Evolutionary conservation across 1,139 yeast genomes (phyloP), one percentile per base, ranked within the genome.

Genomic region (Geotrichum restrictum): DNA sequence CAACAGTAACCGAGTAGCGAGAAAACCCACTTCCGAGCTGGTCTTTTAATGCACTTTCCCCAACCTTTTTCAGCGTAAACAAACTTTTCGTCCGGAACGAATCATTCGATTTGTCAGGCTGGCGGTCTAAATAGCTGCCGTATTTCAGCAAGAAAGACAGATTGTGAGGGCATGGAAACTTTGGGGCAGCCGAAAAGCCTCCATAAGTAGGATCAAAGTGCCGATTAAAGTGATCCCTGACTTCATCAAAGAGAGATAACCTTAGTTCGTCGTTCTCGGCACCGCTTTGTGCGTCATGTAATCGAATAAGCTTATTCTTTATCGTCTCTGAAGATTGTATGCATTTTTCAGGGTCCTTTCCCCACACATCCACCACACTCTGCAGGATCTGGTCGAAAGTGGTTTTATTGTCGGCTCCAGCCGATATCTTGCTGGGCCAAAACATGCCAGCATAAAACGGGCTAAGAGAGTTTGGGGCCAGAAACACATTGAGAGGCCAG

Each of bases 401-500:
- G 37, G 36, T 36, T 36, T 43, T 48, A 47, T 48, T n/a, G 18
- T 45, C 11, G 47, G 55, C 31, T 49, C 50, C 27, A 34, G 42
- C 27, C 47, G 37, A 8, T 36, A 45, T 18, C 48, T 54, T 3
- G 58, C 65, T 70, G 1, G 70, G 64, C 71, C 73, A 70, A 55
- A 68, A 71, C 8, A 71, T 69, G 8, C 74, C 74, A 2, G 71
- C 74, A 52, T 62, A 69, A 24, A 70, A 65, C 8, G 75, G 74
- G 42, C 64, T 64, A 38, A 68, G 61, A 0, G 68, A 53, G 3
- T 62, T 65, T 0, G 75, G 75, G 1, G 64, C 64, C 49, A 71
- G 58, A 52, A 71, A 69, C 5, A 67, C 71, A 53, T 70, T 71
- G 49, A 71, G 56, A 1, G 75, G 75, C 75, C 75, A 71, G n/a